Conservation (phyloP, 2,329 filamentous ascomycete species). For the Colletotrichum sojae region DNA sequence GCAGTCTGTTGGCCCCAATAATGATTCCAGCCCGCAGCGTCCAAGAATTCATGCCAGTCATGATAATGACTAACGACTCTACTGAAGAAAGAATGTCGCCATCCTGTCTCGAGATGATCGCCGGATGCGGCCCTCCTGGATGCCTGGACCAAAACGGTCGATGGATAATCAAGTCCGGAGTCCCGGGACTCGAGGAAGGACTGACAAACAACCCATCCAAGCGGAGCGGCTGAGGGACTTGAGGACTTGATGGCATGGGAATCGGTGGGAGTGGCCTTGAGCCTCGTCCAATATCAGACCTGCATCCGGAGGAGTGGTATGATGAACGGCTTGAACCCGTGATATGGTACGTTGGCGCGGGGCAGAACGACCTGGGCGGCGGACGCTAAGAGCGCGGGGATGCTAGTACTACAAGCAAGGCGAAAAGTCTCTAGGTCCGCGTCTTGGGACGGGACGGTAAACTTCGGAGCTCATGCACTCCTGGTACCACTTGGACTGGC, state of each 20-base stretch:
- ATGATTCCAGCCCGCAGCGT: background rate
- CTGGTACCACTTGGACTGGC: constrained; percentile 18
- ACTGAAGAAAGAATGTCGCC: constrained; percentile 22
- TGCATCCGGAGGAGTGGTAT: constrained; percentile 27
- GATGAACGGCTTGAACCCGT: constrained; percentile 15
- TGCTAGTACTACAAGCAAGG: background rate
- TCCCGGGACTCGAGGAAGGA: background rate
- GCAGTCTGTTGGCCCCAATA: background rate
- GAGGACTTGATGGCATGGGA: constrained; percentile 8
- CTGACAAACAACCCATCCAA: constrained; percentile 18
- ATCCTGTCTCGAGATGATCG: background rate
- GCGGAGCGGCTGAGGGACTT: constrained; percentile 11
- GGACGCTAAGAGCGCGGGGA: background rate
- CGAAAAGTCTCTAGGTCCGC: background rate
- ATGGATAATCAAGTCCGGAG: background rate
- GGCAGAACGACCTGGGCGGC: constrained; percentile 8
- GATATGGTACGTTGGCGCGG: constrained; percentile 15
- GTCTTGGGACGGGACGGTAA: constrained; percentile 9
- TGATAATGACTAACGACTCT: constrained; percentile 9
- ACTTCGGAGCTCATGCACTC: constrained; percentile 14
- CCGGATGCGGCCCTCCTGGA: constrained; percentile 22
- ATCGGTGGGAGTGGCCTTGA: constrained; percentile 11
- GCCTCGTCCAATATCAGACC: constrained; percentile 28
- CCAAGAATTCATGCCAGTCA: background rate
- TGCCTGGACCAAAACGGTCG: constrained; percentile 6